phyloP scores from a whole-genome alignment of 2,329 filamentous ascomycete species.

The Rutstroemia sp. region DNA sequence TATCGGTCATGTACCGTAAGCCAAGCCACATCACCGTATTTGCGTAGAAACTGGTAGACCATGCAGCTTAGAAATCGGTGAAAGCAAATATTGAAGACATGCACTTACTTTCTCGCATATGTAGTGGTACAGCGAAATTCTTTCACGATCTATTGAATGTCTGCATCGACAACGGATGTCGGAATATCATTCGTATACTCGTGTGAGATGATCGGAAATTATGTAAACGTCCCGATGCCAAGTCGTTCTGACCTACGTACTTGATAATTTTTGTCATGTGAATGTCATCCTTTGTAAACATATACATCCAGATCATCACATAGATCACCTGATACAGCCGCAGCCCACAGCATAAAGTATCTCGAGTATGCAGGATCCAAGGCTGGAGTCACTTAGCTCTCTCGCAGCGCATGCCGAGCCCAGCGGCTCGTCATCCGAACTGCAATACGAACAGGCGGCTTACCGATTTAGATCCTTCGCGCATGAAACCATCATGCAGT shows the following conservation, averaged over 20 bases:
- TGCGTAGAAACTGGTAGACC: too few relatives aligned
- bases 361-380: background rate
- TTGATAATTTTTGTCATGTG: too few relatives aligned
- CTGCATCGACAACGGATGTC: background rate
- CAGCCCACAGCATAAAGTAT: background rate
- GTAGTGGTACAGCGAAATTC: conserved; percentile 1
- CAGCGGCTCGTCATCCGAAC: background rate
- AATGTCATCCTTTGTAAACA: too few relatives aligned
- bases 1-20: too few relatives aligned
- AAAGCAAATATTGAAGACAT: background rate
- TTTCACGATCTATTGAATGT: conserved; percentile 6
- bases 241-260: background rate
- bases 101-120: background rate
- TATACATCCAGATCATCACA: too few relatives aligned
- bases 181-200: background rate
- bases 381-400: background rate
- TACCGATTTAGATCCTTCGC: background rate
- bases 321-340: too few relatives aligned
- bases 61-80: background rate
- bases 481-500: background rate
- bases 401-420: background rate
- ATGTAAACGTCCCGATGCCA: background rate
- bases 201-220: background rate
- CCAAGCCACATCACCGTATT: too few relatives aligned
- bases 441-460: background rate